A percentile compares a stretch with the other conserved stretches of the same genome.
phyloP scores from a whole-genome alignment of 2,329 filamentous ascomycete genomes.

The Fusarium musae region DNA sequence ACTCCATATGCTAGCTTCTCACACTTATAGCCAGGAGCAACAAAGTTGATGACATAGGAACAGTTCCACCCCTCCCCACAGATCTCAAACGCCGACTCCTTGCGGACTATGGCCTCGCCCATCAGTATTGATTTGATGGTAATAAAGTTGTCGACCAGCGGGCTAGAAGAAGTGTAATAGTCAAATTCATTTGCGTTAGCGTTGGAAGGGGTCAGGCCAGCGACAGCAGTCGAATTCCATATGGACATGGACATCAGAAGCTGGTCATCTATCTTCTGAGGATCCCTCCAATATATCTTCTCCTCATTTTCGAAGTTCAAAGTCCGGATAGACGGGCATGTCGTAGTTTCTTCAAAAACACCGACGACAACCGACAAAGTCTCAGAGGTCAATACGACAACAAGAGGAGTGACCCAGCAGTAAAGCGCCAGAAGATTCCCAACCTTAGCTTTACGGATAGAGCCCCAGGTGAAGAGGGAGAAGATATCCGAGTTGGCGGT shows the following conservation, averaged over 20 bases:
- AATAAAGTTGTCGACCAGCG: background rate
- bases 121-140: fast-evolving
- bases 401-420: background rate
- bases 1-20: background rate
- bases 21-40: constrained; percentile 21
- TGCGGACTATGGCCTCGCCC: fast-evolving
- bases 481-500: background rate
- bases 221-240: too few relatives aligned
- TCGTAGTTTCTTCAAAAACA: fast-evolving
- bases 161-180: too few relatives aligned
- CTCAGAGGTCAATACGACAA: background rate
- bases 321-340: fast-evolving
- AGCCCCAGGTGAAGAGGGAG: background rate
- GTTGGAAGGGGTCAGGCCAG: too few relatives aligned
- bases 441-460: fast-evolving
- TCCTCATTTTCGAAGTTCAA: background rate
- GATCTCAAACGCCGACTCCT: background rate
- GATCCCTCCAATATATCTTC: fast-evolving
- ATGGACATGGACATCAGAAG: fast-evolving
- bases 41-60: background rate
- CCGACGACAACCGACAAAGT: fast-evolving
- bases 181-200: too few relatives aligned
- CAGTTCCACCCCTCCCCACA: constrained; percentile 14
- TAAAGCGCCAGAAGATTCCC: background rate
- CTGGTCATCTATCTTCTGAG: background rate